Evolutionary conservation across 2,329 filamentous ascomycete genomes (phyloP).

Genomic region (Paecilomyces dactylethromorphus): DNA sequence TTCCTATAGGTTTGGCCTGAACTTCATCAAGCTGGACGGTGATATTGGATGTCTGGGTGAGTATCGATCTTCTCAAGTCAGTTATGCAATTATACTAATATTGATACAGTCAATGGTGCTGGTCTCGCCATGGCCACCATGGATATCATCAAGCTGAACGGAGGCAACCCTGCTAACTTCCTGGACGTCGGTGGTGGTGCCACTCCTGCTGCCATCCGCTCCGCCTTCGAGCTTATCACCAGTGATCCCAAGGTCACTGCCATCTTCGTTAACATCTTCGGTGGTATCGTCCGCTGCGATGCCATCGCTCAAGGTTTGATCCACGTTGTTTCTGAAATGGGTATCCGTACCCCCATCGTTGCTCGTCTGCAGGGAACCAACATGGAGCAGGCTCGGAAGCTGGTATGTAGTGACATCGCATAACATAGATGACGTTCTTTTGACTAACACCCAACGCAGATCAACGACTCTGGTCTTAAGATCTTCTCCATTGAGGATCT

Average conservation of each 20-base stretch:
- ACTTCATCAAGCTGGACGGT: constrained; percentile 99
- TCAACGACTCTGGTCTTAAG: constrained; percentile 97
- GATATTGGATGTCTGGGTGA: constrained; percentile 86
- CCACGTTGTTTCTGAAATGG: constrained; percentile 87
- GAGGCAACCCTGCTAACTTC: constrained; percentile 94
- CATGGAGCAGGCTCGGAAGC: constrained; percentile 85
- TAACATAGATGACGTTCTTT: constrained; percentile 4
- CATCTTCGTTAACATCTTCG: constrained; percentile 99
- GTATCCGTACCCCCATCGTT: constrained; percentile 94
- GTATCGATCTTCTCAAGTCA: constrained; percentile 2
- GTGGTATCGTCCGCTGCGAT: constrained; percentile 96
- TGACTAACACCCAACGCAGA: constrained; percentile 36
- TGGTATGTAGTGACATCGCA: constrained; percentile 44
- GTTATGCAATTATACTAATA: constrained; percentile 1
- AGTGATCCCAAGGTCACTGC: constrained; percentile 96
- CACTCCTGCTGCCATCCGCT: constrained; percentile 91
- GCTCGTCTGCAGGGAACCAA: constrained; percentile 97
- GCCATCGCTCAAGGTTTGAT: constrained; percentile 95
- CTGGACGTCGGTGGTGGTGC: constrained; percentile 97
- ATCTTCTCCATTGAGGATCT: constrained; percentile 99
- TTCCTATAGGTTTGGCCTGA: constrained; percentile 58
- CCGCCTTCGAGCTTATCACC: constrained; percentile 98
- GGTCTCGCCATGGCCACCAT: constrained; percentile 99
- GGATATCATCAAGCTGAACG: constrained; percentile 99
- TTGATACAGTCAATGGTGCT: constrained; percentile 74